phyloP scores from a whole-genome alignment of 1,284 basidiomycete genomes.

The Ceratobasidium sp. region DNA sequence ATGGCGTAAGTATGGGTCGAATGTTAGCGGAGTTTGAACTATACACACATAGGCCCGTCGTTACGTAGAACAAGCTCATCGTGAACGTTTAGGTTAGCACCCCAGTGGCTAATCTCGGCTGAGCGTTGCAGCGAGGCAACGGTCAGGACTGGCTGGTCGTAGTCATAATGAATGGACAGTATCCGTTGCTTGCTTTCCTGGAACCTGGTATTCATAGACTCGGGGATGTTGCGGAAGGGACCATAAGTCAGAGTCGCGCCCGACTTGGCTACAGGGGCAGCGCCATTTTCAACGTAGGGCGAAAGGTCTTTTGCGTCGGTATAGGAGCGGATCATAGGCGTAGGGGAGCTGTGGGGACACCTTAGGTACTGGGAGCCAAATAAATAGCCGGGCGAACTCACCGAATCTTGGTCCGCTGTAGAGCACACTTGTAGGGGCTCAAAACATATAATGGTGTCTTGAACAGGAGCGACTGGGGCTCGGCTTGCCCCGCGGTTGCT shows the following conservation, averaged over 20 bases:
- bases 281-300: slow-evolving; percentile 47
- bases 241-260: slow-evolving; percentile 87
- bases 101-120: slow-evolving; percentile 97
- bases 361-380: slow-evolving; percentile 28
- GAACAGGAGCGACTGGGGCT: slow-evolving; percentile 83
- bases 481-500: slow-evolving; percentile 71
- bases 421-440: slow-evolving; percentile 80
- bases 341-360: slow-evolving; percentile 39
- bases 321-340: slow-evolving; percentile 57
- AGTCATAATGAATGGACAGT: slow-evolving; percentile 79
- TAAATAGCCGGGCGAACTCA: slow-evolving; percentile 53
- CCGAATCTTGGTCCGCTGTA: slow-evolving; percentile 87
- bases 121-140: slow-evolving; percentile 73
- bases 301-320: slow-evolving; percentile 63
- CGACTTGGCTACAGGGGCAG: slow-evolving; percentile 68
- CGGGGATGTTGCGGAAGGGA: slow-evolving; percentile 76
- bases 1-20: slow-evolving; percentile 4
- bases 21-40: slow-evolving; percentile 25
- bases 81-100: slow-evolving; percentile 90
- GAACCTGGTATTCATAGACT: slow-evolving; percentile 66
- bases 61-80: slow-evolving; percentile 87
- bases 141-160: slow-evolving; percentile 80
- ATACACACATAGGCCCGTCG: slow-evolving; percentile 82
- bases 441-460: slow-evolving; percentile 75
- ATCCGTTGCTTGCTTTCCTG: slow-evolving; percentile 66